phyloP scores from a whole-genome alignment of 2,329 filamentous ascomycete species.

The Colletotrichum tofieldiae region DNA sequence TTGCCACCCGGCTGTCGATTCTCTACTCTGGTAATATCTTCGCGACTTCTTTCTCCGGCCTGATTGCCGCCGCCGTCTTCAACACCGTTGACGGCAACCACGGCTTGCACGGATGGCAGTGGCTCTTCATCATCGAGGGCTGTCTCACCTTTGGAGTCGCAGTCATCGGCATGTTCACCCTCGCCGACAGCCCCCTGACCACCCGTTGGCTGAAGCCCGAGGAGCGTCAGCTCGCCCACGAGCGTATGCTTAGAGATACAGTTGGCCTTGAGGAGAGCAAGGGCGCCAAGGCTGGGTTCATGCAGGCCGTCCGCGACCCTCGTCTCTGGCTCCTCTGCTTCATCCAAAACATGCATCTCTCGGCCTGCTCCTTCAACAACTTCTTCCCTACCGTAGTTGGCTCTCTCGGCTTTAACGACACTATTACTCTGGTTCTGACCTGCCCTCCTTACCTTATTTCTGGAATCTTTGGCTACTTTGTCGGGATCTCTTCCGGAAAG shows the following conservation, averaged over 20 bases:
- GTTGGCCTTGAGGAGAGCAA: conserved; percentile 53
- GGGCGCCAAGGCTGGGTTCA: conserved; percentile 52
- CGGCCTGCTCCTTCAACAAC: conserved; percentile 48
- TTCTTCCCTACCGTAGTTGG: conserved; percentile 52
- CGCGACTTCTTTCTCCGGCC: conserved; percentile 58
- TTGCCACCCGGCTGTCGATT: conserved; percentile 60
- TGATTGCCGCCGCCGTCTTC: conserved; percentile 62
- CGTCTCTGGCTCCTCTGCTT: conserved; percentile 49
- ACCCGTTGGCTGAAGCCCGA: conserved; percentile 54
- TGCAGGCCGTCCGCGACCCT: conserved; percentile 48
- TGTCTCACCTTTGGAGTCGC: conserved; percentile 50
- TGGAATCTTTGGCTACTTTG: conserved; percentile 58
- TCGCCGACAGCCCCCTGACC: conserved; percentile 56
- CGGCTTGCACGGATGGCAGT: conserved; percentile 51
- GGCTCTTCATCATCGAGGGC: conserved; percentile 54
- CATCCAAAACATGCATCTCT: conserved; percentile 50
- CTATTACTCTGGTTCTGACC: conserved; percentile 61
- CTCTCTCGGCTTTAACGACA: conserved; percentile 53
- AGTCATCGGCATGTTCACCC: conserved; percentile 51
- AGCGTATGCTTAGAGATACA: conserved; percentile 54
- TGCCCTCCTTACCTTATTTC: conserved; percentile 64
- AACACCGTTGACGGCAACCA: conserved; percentile 49
- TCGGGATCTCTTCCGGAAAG: conserved; percentile 60
- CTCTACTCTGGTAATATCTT: conserved; percentile 60
- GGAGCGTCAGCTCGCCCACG: conserved; percentile 59